phyloP scores from a whole-genome alignment of 768 basidiomycete species.

The Termitomyces sp. region DNA sequence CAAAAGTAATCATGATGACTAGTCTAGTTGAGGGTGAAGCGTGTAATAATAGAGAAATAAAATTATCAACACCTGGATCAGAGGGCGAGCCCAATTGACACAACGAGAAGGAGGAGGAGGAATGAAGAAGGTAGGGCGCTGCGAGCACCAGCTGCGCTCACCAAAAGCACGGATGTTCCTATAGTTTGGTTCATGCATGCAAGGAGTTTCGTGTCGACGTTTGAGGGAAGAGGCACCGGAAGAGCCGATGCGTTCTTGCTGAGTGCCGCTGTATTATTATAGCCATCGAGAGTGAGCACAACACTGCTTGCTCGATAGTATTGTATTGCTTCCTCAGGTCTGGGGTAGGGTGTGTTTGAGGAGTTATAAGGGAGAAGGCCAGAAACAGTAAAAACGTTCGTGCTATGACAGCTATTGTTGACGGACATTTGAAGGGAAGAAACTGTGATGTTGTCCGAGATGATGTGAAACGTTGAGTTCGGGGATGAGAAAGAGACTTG shows the following conservation, averaged over 20 bases:
- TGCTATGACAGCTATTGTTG: not conserved
- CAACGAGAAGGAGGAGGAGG: not conserved
- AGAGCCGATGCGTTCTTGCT: not conserved
- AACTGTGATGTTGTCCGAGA: conserved; percentile 39
- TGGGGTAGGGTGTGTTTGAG: conserved; percentile 18
- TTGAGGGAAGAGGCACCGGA: not conserved
- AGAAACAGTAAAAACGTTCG: not conserved
- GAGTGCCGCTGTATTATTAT: conserved; percentile 51
- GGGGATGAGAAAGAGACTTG: conserved; percentile 8
- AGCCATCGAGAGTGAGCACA: conserved; percentile 57
- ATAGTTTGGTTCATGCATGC: not conserved
- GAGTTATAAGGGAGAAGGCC: conserved; percentile 22
- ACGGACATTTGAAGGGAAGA: not conserved
- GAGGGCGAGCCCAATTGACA: not conserved
- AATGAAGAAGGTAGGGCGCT: not conserved
- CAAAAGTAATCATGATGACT: not conserved
- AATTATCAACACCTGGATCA: not conserved
- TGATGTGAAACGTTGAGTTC: conserved; percentile 27
- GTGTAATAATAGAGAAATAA: not conserved
- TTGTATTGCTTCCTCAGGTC: conserved; percentile 52
- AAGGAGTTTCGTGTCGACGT: not conserved
- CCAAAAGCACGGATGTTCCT: not conserved
- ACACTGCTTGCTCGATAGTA: conserved; percentile 65
- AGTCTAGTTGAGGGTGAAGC: not conserved
- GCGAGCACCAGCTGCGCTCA: not conserved